phyloP scores from a whole-genome alignment of 768 basidiomycete species.

The Hirschioporus abietinus region DNA sequence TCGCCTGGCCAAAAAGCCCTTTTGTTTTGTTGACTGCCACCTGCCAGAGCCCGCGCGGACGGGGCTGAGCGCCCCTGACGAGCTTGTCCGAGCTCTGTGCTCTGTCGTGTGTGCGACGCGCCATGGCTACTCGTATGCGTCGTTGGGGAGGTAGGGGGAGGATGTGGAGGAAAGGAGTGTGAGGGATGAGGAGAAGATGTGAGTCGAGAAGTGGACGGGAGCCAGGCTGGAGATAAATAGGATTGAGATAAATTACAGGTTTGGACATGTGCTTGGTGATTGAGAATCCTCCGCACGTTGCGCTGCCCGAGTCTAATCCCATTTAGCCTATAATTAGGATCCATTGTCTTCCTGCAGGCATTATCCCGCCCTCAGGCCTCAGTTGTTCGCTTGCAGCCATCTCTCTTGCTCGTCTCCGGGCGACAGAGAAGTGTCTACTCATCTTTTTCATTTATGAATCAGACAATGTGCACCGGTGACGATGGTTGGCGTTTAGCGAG shows the following conservation, averaged over 20 bases:
- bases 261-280: not conserved
- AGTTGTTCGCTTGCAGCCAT: not conserved
- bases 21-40: conserved; percentile 1
- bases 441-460: not conserved
- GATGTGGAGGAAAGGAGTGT: conserved; percentile 2
- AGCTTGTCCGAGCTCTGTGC: not conserved
- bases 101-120: not conserved
- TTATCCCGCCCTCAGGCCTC: not conserved
- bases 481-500: not conserved
- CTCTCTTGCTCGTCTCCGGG: not conserved
- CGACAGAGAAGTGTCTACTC: not conserved
- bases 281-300: conserved; percentile 1
- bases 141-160: conserved; percentile 3
- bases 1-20: conserved; percentile 2
- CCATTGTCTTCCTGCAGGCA: not conserved
- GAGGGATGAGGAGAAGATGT: not conserved
- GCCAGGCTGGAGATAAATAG: not conserved
- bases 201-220: too few species aligned
- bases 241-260: not conserved
- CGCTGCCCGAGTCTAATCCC: not conserved
- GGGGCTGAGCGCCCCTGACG: not conserved
- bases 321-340: not conserved
- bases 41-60: not conserved
- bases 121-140: not conserved
- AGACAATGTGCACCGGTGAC: not conserved